Base-by-base conservation (phyloP, 228 moss, liverwort and hornwort species). In the Sphagnum magellanicum region DNA sequence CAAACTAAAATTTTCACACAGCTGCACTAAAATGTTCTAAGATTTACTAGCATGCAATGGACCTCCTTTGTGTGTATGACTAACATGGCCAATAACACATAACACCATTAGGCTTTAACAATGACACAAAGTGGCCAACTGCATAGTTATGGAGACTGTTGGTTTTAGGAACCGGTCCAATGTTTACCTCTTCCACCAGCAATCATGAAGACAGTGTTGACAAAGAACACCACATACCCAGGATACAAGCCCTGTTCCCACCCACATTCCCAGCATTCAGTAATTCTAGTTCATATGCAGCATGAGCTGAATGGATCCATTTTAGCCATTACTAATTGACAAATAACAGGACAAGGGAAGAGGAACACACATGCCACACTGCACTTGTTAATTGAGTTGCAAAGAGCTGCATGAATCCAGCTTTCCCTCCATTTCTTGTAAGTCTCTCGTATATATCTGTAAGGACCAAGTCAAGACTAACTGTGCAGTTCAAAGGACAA, bases 361-460 rank as follows among this genome's bases (percentile, higher is more conserved):
- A 6, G 0, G 3, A 32, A 82, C 85, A 65, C 57, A 85, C 91
- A 74, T 91, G 91, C 87, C 87, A 90, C 63, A 84, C 63, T 7
- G 84, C 90, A 63, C 87, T 80, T 51, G 81, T 76, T 12, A 79
- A 79, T 73, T 90, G 90, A 62, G 90, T 90, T 11, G 84, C 82
- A 17, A 90, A 76, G 10, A 90, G 73, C 74, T 87, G 80, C 13
- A 64, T 49, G 49, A 90, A 79, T 64, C 90, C 90, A 69, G 83
- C 74, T 63, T 74, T 74, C 65, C 67, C 14, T 4, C 77, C 83
- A 46, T 59, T 73, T 16, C 73, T 65, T 10, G 71, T 61, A 67
- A 87, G 49, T 16, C 87, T 78, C 67, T 90, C 87, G 50, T 90
- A 90, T 9, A 90, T 81, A 17, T 90, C 78, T 79, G 66, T 12